phyloP scores from a whole-genome alignment of 345 rosid genomes.

The Acer campestre region DNA sequence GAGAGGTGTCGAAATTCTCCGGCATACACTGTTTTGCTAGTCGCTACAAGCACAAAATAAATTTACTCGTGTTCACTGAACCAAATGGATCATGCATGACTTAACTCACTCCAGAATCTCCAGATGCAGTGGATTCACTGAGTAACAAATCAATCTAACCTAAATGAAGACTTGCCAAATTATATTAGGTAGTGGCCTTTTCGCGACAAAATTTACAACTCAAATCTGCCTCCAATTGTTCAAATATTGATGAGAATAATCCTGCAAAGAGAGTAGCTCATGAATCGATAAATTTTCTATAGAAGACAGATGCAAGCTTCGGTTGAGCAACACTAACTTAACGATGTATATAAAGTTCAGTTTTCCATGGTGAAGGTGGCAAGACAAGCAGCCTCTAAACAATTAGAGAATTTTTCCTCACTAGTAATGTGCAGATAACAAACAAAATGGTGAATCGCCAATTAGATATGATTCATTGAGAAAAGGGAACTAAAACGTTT shows the following conservation, averaged over 20 bases:
- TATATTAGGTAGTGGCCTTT: slow-evolving; percentile 16
- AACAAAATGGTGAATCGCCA: not conserved
- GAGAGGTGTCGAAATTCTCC: too few species aligned
- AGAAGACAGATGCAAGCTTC: not conserved
- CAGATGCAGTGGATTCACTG: not conserved
- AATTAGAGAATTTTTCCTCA: not conserved
- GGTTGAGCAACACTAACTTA: not conserved
- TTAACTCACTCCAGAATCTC: too few species aligned
- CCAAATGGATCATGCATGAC: too few species aligned
- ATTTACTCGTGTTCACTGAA: too few species aligned
- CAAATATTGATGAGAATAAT: slow-evolving; percentile 53
- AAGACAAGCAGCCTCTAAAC: not conserved
- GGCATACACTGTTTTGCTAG: not conserved
- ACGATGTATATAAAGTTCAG: not conserved
- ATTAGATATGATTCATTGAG: not conserved
- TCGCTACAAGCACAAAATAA: too few species aligned
- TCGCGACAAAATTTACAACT: slow-evolving; percentile 49
- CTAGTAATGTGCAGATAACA: too few species aligned
- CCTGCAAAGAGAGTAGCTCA: slow-evolving; percentile 42
- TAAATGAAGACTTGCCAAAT: not conserved
- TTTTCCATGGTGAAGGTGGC: not conserved
- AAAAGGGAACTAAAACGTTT: not conserved
- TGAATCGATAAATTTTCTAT: not conserved
- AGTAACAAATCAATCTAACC: slow-evolving; percentile 3
- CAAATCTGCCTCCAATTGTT: slow-evolving; percentile 53